Percentiles rank a stretch among this genome's conserved stretches.
phyloP scores from a whole-genome alignment of 805 yeast genomes.

The Peterozyma xylosa region DNA sequence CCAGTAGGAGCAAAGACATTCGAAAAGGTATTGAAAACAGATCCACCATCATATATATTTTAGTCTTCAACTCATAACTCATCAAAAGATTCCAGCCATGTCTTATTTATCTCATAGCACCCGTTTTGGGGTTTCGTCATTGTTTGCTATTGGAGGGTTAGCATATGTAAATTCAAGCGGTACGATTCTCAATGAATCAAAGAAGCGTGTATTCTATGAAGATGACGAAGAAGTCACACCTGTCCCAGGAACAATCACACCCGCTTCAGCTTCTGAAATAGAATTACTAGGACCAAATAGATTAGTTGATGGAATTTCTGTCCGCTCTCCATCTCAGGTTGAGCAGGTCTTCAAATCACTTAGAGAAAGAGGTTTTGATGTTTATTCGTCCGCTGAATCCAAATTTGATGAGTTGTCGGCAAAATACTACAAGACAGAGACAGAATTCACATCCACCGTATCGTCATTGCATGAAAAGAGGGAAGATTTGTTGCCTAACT shows the following conservation, averaged over 20 bases:
- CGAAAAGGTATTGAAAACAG: too few relatives aligned
- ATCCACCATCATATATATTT: too few relatives aligned
- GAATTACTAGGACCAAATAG: conserved; percentile 38
- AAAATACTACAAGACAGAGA: conserved; percentile 51
- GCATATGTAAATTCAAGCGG: neutral
- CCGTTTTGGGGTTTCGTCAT: too few relatives aligned
- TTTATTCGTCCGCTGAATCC: conserved; percentile 24
- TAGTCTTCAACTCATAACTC: too few relatives aligned
- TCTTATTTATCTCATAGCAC: too few relatives aligned
- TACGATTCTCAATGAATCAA: neutral
- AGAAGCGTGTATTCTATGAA: conserved; percentile 39
- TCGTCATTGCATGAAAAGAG: conserved; percentile 53
- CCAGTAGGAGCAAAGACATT: too few relatives aligned
- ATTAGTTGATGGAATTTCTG: conserved; percentile 47
- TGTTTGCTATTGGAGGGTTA: too few relatives aligned
- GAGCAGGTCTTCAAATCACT: conserved; percentile 39
- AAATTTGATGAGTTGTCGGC: conserved; percentile 40
- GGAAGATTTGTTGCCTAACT: conserved; percentile 69
- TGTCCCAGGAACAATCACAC: conserved; percentile 40
- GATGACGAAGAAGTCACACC: conserved; percentile 39
- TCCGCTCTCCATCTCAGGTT: conserved; percentile 42
- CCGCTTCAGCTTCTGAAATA: conserved; percentile 33
- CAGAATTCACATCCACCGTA: conserved; percentile 53
- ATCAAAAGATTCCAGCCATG: too few relatives aligned
- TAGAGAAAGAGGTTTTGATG: conserved; percentile 34